Base-by-base conservation (phyloP, 2,329 filamentous ascomycete genomes). In the Xylariomycetidae sp. region DNA sequence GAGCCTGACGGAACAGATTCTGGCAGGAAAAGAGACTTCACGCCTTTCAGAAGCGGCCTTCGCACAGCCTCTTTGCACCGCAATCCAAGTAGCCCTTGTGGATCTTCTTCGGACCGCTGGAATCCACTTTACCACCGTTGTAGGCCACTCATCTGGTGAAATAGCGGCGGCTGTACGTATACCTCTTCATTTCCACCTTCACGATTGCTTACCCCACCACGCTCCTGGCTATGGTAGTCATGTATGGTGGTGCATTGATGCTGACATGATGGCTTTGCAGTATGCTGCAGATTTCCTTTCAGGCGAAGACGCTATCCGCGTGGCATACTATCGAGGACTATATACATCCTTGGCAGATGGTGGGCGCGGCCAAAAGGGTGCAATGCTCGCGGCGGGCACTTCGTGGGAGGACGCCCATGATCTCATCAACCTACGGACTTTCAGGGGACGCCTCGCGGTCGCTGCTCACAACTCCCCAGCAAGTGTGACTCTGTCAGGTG, bases 351-450 rank as follows among this genome's bases (percentile, higher is more conserved):
- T 47, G 6, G 47, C 48, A 1, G 27, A 18, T 1, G 20, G 18
- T 9, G 6, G 15, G 12, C 30, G 9, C 16, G 23, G 18, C 9
- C 17, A 34, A 15, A 36, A 30, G 9, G 69, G 69, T 1, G 59
- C 54, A 2, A 76, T 77, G 72, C 46, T 74, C 25, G 70, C 70
- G 0, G 66, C 63, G 1, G 66, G 63, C 0, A 55, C 61, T 1
- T 50, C 53, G 0, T 40, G 50, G 6, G 56, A 62, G 4, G 60
- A 69, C 20, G 62, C 60, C 0, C 34, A 49, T 2, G 50, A 43
- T 1, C 28, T 60, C 1, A 40, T 45, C 5, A 33, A 40, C 0
- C 23, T 48, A 0, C 27, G 31, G 2, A 32, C 37, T 1, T 56
- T 64, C 14, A 30, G 46, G 4, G 60, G 57, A 7, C 41, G 46